These are phyloP conservation scores for Dendrobium huoshanense DNA, from an alignment of 106 monocot species.

Conservation along the genomic window DNA sequence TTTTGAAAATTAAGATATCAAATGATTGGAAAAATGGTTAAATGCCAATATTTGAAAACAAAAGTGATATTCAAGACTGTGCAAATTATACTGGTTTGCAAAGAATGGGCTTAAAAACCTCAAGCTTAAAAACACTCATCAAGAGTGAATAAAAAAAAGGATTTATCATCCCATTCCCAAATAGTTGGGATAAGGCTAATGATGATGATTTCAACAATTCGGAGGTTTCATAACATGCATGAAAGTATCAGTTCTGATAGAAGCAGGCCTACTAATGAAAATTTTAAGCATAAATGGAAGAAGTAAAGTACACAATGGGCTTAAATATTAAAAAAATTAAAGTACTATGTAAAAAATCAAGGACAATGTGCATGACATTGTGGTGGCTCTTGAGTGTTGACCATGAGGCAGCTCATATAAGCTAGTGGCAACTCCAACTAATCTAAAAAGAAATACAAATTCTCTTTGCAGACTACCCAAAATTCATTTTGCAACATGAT, in stretches of 20 bases:
- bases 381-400: background rate
- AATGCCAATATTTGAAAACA: too few species aligned
- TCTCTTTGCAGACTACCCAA: background rate
- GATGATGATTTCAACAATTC: background rate
- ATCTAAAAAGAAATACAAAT: background rate
- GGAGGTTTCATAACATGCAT: background rate
- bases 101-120: background rate
- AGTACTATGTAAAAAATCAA: background rate
- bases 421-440: background rate
- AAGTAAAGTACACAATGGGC: background rate
- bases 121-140: background rate
- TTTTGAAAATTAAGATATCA: too few species aligned
- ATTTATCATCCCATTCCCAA: background rate
- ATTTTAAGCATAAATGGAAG: background rate
- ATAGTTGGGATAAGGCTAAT: background rate
- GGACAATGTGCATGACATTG: background rate
- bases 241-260: background rate
- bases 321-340: background rate
- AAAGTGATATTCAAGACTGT: too few species aligned
- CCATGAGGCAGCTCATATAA: background rate
- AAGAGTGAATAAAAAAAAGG: background rate
- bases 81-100: background rate
- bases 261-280: background rate
- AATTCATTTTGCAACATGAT: background rate
- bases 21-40: too few species aligned